Evolutionary conservation across 148 eudicot species (phyloP).

Genomic region (Talinum fruticosum): DNA sequence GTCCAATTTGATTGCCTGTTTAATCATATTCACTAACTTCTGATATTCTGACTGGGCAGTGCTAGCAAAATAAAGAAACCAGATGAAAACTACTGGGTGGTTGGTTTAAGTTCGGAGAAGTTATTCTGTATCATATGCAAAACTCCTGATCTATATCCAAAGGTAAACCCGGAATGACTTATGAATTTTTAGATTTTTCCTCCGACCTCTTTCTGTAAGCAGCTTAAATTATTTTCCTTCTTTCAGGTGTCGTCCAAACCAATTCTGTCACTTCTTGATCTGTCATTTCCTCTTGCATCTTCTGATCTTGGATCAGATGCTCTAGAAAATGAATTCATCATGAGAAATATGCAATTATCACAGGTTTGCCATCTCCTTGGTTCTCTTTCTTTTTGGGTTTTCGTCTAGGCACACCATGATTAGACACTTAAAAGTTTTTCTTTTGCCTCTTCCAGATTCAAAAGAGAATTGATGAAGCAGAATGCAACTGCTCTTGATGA

Average conservation of each 20-base stretch:
- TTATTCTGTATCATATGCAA: conserved; percentile 88
- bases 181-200: neutral
- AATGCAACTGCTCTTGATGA: conserved; percentile 66
- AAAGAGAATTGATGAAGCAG: conserved; percentile 58
- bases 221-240: conserved; percentile 1
- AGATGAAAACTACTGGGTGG: conserved; percentile 87
- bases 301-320: conserved; percentile 90
- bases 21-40: conserved; percentile 8
- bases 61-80: conserved; percentile 72
- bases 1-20: conserved; percentile 1
- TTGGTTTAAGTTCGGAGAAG: conserved; percentile 70
- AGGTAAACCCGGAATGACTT: conserved; percentile 42
- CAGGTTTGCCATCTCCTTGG: conserved; percentile 42
- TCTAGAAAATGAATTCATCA: conserved; percentile 90
- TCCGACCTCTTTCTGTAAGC: neutral
- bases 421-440: conserved; percentile 3
- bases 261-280: conserved; percentile 75
- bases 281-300: conserved; percentile 81
- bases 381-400: neutral
- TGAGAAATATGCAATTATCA: conserved; percentile 66
- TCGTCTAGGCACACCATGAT: neutral
- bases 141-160: conserved; percentile 80
- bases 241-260: conserved; percentile 85
- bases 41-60: conserved; percentile 37
- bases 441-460: conserved; percentile 53